phyloP scores from a whole-genome alignment of 495 filamentous ascomycete genomes.

The Trichocladium antarcticum region DNA sequence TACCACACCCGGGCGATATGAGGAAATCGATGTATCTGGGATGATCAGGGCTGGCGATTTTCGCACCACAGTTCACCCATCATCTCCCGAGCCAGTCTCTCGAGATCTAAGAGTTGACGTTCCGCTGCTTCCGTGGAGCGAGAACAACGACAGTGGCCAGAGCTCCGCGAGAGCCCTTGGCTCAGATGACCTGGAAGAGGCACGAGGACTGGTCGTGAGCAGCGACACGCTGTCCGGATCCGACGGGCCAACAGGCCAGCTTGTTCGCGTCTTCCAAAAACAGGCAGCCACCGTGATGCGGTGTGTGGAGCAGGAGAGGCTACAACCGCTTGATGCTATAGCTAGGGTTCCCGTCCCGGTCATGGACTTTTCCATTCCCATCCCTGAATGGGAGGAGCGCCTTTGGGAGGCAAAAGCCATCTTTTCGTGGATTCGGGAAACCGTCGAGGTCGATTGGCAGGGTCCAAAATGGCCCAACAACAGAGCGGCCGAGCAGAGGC shows the following conservation, averaged over 20 bases:
- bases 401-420: constrained; percentile 16
- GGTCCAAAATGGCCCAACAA: constrained; percentile 34
- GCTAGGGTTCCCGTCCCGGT: constrained; percentile 46
- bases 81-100: constrained; percentile 5
- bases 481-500: constrained; percentile 31
- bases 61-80: background rate
- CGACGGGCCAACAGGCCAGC: constrained; percentile 29
- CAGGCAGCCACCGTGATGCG: constrained; percentile 32
- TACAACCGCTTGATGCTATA: constrained; percentile 47
- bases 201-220: constrained; percentile 16
- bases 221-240: constrained; percentile 10
- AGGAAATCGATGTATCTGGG: constrained; percentile 16
- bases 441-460: constrained; percentile 15
- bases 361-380: constrained; percentile 49
- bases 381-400: constrained; percentile 44
- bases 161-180: constrained; percentile 10
- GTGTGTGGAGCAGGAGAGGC: constrained; percentile 49
- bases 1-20: constrained; percentile 11
- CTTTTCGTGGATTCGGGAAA: constrained; percentile 25
- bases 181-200: constrained; percentile 10
- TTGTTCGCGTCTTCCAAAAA: constrained; percentile 36
- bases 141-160: background rate
- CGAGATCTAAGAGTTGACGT: constrained; percentile 19
- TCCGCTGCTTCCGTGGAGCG: constrained; percentile 12
- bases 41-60: constrained; percentile 20